Conservation (phyloP, 371 early-diverging fungal genomes). For the Fennellomyces sp. region DNA sequence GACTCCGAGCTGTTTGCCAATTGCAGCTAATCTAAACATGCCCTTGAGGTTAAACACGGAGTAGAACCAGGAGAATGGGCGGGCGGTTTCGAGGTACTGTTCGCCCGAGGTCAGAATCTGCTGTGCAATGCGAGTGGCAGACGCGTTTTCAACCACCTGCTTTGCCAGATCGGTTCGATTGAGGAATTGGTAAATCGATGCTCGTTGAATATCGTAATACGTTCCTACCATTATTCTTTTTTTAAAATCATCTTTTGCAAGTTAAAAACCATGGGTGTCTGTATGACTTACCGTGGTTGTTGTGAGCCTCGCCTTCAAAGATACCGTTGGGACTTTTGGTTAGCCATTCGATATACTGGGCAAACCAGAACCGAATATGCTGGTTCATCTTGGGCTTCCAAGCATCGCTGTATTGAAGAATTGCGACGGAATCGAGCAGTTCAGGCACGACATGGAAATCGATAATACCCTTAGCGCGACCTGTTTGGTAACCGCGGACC, state of each 20-base stretch:
- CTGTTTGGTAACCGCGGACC: constrained; percentile 43
- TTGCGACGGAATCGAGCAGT: constrained; percentile 20
- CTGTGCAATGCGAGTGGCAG: constrained; percentile 30
- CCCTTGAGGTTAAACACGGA: constrained; percentile 45
- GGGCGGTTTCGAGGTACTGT: constrained; percentile 37
- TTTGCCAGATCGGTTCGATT: constrained; percentile 27
- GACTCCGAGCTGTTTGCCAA: constrained; percentile 27
- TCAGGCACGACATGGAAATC: constrained; percentile 47
- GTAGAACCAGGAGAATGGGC: constrained; percentile 45
- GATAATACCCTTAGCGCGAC: constrained; percentile 47
- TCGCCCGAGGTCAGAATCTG: constrained; percentile 35
- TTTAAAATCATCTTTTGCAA: too few species aligned
- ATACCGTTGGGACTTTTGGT: constrained; percentile 43
- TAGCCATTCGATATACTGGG: constrained; percentile 51
- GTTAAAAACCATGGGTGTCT: too few species aligned
- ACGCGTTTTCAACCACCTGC: constrained; percentile 19
- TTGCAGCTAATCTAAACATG: constrained; percentile 35
- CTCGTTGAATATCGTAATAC: constrained; percentile 50
- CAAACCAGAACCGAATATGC: constrained; percentile 44
- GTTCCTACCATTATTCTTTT: constrained; percentile 11
- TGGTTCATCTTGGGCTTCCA: constrained; percentile 33
- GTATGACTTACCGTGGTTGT: constrained; percentile 53
- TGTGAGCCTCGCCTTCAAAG: constrained; percentile 35
- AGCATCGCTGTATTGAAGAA: constrained; percentile 27
- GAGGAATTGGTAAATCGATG: constrained; percentile 43